phyloP scores from a whole-genome alignment of 768 basidiomycete genomes.

The Cystoderma amianthinum region DNA sequence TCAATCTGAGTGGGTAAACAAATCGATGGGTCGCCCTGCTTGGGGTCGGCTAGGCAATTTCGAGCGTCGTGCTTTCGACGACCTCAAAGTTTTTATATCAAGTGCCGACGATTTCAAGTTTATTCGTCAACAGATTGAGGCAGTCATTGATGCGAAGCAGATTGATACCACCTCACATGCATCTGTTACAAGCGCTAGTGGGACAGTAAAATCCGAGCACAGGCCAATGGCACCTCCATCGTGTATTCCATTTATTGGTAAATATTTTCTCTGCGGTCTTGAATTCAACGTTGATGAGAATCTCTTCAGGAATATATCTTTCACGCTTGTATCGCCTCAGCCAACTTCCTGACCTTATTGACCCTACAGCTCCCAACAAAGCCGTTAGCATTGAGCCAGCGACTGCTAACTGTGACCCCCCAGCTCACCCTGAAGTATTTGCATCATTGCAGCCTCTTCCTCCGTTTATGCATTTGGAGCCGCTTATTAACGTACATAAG shows the following conservation, averaged over 20 bases:
- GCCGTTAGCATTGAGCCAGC: constrained; percentile 57
- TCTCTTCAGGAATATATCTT: constrained; percentile 61
- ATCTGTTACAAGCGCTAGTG: constrained; percentile 41
- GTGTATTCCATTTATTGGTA: constrained; percentile 84
- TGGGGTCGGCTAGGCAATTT: constrained; percentile 63
- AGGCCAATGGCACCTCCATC: constrained; percentile 35
- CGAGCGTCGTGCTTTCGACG: constrained; percentile 68
- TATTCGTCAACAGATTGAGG: constrained; percentile 59
- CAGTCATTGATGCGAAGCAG: constrained; percentile 62
- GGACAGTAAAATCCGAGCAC: constrained; percentile 29
- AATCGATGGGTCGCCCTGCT: constrained; percentile 53
- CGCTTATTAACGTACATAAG: constrained; percentile 85
- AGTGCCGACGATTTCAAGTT: constrained; percentile 66
- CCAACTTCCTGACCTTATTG: constrained; percentile 72
- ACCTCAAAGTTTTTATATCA: constrained; percentile 61
- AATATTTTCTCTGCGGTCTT: constrained; percentile 11
- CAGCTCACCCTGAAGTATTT: constrained; percentile 76
- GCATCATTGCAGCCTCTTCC: constrained; percentile 66
- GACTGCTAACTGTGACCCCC: constrained; percentile 59
- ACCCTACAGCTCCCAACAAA: constrained; percentile 73
- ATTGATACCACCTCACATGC: constrained; percentile 47
- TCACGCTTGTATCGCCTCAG: constrained; percentile 60
- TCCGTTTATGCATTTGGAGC: constrained; percentile 72
- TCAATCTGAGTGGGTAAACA: constrained; percentile 58
- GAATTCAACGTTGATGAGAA: constrained; percentile 1